phyloP scores from a whole-genome alignment of 768 basidiomycete species.

The Sarcomyxa edulis region DNA sequence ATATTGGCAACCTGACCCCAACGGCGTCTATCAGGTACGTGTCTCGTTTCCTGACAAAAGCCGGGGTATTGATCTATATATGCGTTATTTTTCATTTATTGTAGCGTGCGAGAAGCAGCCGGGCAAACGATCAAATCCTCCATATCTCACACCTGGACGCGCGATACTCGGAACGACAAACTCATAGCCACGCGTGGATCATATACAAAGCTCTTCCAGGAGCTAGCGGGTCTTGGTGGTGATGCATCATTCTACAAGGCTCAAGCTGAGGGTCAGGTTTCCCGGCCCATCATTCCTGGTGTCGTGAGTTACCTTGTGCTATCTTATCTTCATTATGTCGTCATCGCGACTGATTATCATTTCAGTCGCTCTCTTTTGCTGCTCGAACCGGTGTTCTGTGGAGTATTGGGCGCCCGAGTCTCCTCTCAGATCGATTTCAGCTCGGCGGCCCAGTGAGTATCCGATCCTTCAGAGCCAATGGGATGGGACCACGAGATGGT shows the following conservation, averaged over 20 bases:
- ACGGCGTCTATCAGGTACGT: conserved; percentile 78
- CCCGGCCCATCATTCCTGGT: conserved; percentile 51
- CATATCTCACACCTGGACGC: conserved; percentile 68
- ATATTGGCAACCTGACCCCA: conserved; percentile 65
- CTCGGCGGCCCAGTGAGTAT: conserved; percentile 88
- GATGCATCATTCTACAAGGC: conserved; percentile 74
- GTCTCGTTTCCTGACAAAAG: no score
- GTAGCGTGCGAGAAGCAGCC: conserved; percentile 79
- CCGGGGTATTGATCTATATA: background rate
- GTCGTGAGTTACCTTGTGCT: conserved; percentile 37
- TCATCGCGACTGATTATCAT: background rate
- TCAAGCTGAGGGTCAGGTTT: conserved; percentile 60
- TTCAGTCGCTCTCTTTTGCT: conserved; percentile 70
- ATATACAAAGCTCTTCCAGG: conserved; percentile 58
- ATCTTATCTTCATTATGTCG: background rate
- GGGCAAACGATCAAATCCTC: conserved; percentile 81
- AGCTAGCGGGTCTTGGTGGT: conserved; percentile 79
- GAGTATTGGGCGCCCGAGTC: conserved; percentile 45
- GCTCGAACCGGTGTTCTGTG: conserved; percentile 68
- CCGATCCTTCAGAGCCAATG: conserved; percentile 68
- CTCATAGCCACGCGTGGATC: conserved; percentile 59
- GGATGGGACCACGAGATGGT: conserved; percentile 74
- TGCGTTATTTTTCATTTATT: conserved; percentile 1
- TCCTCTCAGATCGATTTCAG: conserved; percentile 85
- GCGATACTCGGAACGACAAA: conserved; percentile 73